Percentiles rank a stretch among this genome's conserved stretches.
Conservation (phyloP, 202 grass and related monocot genomes). For the Carex sylvatica region DNA sequence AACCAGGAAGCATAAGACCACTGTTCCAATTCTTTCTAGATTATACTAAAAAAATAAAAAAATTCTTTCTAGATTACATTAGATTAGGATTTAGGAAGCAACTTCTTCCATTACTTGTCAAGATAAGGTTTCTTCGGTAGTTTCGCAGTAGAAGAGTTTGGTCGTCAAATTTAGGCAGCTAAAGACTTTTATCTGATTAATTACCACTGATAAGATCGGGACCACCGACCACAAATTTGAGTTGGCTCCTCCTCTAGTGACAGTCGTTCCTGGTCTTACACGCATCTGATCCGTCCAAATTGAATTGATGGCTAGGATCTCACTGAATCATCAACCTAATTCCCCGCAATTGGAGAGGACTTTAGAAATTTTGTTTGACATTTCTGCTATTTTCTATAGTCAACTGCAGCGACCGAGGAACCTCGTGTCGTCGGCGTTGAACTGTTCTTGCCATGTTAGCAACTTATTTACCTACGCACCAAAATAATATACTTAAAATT, state of each 20-base stretch:
- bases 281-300: not conserved
- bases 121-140: not conserved
- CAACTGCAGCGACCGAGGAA: not conserved
- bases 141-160: not conserved
- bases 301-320: not conserved
- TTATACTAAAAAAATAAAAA: too few relatives aligned
- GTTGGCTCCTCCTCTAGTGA: not conserved
- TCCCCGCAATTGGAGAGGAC: not conserved
- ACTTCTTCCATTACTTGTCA: not conserved
- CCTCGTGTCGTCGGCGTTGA: not conserved
- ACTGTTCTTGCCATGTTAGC: not conserved
- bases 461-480: not conserved
- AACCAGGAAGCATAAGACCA: not conserved
- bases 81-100: constrained; percentile 14
- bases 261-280: not conserved
- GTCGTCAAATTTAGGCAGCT: constrained; percentile 16
- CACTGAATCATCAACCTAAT: not conserved
- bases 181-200: not conserved
- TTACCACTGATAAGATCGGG: not conserved
- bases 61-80: not conserved
- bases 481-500: too few relatives aligned
- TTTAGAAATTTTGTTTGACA: not conserved
- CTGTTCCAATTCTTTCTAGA: not conserved
- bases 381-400: not conserved
- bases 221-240: not conserved